phyloP scores from a whole-genome alignment of 257 asterid genomes.

The Scutellaria minor region DNA sequence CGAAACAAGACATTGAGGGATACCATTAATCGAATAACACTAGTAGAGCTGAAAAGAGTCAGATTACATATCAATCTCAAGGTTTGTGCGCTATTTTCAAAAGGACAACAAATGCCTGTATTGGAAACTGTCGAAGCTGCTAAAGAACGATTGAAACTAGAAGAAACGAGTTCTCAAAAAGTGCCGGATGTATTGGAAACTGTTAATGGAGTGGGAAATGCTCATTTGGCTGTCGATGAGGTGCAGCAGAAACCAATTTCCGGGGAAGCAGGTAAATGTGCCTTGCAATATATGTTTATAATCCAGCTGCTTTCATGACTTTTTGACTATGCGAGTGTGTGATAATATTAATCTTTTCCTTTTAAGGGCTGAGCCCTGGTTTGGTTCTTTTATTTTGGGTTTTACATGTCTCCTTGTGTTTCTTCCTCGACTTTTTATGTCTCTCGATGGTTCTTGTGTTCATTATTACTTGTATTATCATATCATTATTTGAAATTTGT shows the following conservation, averaged over 20 bases:
- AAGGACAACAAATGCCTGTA: constrained; percentile 59
- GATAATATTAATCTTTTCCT: too few species aligned
- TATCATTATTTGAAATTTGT: constrained; percentile 1
- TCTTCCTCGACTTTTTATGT: too few species aligned
- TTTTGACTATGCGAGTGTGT: too few species aligned
- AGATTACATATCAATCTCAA: constrained; percentile 75
- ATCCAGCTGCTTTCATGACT: background rate
- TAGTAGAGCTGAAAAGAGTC: constrained; percentile 79
- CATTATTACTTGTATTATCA: background rate
- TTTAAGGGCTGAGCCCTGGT: too few species aligned
- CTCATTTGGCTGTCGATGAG: too few species aligned
- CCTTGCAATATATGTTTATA: constrained; percentile 11
- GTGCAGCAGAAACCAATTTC: constrained; percentile 77
- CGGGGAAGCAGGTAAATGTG: constrained; percentile 86
- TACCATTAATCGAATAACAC: constrained; percentile 79
- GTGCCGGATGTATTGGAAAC: too few species aligned
- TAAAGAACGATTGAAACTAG: constrained; percentile 30
- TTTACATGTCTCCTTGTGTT: too few species aligned
- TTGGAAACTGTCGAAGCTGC: constrained; percentile 55
- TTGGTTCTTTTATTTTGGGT: too few species aligned
- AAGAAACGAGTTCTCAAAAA: too few species aligned
- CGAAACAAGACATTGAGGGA: constrained; percentile 91
- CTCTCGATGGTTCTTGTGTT: too few species aligned
- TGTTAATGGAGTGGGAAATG: too few species aligned
- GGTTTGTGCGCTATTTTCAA: too few species aligned